Evolutionary conservation across 208 protist genomes (phyloP).

Genomic region (Leishmania tropica): DNA sequence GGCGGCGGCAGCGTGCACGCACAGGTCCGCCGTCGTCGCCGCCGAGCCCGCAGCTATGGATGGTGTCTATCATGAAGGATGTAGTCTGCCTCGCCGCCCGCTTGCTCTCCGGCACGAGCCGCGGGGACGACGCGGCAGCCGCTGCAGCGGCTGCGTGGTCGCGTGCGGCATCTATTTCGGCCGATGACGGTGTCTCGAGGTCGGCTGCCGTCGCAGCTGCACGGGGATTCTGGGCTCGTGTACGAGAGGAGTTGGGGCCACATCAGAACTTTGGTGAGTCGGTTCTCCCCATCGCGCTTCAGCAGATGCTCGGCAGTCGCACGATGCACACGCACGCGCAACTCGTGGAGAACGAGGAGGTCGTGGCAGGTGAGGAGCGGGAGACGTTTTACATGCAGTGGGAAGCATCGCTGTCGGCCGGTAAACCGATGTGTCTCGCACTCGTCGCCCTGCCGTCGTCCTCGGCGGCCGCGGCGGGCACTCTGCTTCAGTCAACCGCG

Average conservation of each 20-base stretch:
- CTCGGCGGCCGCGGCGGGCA: not conserved
- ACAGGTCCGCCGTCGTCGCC: not conserved
- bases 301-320: conserved; percentile 35
- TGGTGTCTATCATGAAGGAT: not conserved
- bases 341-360: conserved; percentile 15
- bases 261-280: conserved; percentile 25
- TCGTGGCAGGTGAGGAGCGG: not conserved
- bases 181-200: conserved; percentile 7
- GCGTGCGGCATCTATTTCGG: not conserved
- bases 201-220: conserved; percentile 21
- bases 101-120: not conserved
- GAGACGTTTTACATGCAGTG: conserved; percentile 20
- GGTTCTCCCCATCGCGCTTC: conserved; percentile 20
- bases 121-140: not conserved
- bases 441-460: conserved; percentile 27
- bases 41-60: not conserved
- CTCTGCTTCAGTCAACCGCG: not conserved
- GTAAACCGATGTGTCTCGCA: conserved; percentile 35
- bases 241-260: conserved; percentile 42
- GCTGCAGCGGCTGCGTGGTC: not conserved
- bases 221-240: conserved; percentile 9
- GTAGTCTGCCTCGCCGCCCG: not conserved
- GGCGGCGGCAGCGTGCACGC: not conserved
- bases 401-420: conserved; percentile 29
- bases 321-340: conserved; percentile 12